Base-by-base conservation (phyloP, 2,329 filamentous ascomycete species). In the Aciculosporium take region DNA sequence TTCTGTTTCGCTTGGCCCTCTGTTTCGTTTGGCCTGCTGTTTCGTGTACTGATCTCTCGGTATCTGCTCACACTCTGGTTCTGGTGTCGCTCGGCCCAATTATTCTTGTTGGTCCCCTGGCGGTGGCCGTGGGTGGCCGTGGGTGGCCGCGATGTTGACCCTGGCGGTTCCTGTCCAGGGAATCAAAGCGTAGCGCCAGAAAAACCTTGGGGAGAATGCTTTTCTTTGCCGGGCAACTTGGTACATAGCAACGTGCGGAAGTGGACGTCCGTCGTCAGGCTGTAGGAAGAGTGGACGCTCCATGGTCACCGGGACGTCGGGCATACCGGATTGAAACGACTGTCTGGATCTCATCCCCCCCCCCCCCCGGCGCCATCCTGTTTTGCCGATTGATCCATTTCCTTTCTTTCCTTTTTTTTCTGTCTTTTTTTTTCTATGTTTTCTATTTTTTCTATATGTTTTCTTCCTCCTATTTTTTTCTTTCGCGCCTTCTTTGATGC, bases 71-170 rank as follows among this genome's bases (percentile, higher is more conserved):
- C 57, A 17, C 55, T 63, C 39, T 59, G 53, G 18, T 62, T 39
- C 18, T 51, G 48, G 34, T 61, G 58, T 0, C 43, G 41, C 17
- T 45, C 46, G 1, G 55, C 54, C 56, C 57, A 63, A 15, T 49
- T 49, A 15, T 53, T 44, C 12, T 54, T 51, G 7, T 54, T 55
- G 9, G 61, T 63, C 6, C 61, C 61, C 8, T 56, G 44, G 0
- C 59, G 60, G 29, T 55, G 49, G 7, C 59, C 53, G 27, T 55
- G 59, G 60, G 29, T 55, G 49, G 7, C 59, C 53, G 27, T 55
- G 53, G 1, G 57, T 56, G 8, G 60, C 54, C 2, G 60, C 59
- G 30, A 59, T 45, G 29, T 60, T 63, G n/a, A 51, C 58, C 18
- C 59, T 47, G 5, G 59, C 50, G 12, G 56, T 60, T 10, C 60